Evolutionary conservation across 805 yeast species (phyloP).

Genomic region (Candida montana): DNA sequence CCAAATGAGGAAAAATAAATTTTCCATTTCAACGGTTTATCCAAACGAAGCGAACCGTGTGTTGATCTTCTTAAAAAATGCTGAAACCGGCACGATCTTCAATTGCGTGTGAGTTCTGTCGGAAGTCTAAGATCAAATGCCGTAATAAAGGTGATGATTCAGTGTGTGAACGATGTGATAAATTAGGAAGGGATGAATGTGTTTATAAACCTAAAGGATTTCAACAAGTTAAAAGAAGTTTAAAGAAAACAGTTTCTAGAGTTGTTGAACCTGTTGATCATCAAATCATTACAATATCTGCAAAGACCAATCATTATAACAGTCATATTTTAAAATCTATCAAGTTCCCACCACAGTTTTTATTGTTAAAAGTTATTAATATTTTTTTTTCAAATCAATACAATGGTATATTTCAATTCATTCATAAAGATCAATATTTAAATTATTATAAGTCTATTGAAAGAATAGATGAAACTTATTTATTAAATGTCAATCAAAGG

Average conservation of each 20-base stretch:
- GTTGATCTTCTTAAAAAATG: neutral
- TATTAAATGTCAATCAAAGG: conserved; percentile 5
- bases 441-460: conserved; percentile 5
- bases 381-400: conserved; percentile 14
- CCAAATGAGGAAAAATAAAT: neutral
- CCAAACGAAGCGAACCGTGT: conserved; percentile 1
- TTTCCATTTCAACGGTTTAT: neutral
- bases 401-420: conserved; percentile 14
- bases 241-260: neutral
- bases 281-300: neutral
- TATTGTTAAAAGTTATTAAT: conserved; percentile 10
- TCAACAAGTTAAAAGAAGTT: conserved; percentile 6
- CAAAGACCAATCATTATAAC: conserved; percentile 2
- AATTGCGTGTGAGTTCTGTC: conserved; percentile 13
- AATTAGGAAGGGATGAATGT: conserved; percentile 9
- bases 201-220: conserved; percentile 12
- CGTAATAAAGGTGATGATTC: conserved; percentile 8
- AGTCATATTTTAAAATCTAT: conserved; percentile 1
- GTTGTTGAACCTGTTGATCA: neutral
- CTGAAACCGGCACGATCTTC: conserved; percentile 8
- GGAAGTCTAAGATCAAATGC: conserved; percentile 12
- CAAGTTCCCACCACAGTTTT: conserved; percentile 11
- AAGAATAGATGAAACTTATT: conserved; percentile 5
- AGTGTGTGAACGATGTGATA: conserved; percentile 9
- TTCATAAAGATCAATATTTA: conserved; percentile 7